Percentiles rank a stretch among this genome's conserved stretches.
Conservation (phyloP, 805 yeast species). For the Candida gorgasii region DNA sequence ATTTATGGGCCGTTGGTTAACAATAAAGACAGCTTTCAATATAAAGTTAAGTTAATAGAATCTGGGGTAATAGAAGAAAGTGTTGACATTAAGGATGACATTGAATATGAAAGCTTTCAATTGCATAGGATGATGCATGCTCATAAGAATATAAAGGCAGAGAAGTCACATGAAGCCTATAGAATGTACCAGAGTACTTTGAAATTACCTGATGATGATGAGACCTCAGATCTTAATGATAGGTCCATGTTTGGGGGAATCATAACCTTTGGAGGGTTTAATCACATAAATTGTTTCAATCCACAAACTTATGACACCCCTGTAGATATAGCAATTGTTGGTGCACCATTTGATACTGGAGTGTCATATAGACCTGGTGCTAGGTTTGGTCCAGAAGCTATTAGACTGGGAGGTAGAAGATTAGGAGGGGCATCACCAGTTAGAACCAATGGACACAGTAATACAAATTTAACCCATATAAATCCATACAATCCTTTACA, state of each 20-base stretch:
- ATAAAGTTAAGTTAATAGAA: constrained; percentile 12
- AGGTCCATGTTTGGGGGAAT: constrained; percentile 48
- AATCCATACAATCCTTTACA: constrained; percentile 54
- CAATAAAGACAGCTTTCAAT: constrained; percentile 13
- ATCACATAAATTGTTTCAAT: constrained; percentile 46
- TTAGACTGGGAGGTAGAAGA: constrained; percentile 49
- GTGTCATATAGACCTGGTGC: constrained; percentile 59
- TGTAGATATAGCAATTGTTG: constrained; percentile 55
- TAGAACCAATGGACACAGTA: constrained; percentile 41
- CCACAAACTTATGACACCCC: constrained; percentile 2
- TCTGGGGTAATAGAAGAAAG: constrained; percentile 6
- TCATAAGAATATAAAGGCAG: constrained; percentile 1
- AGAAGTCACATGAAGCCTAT: constrained; percentile 14
- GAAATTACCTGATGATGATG: constrained; percentile 35
- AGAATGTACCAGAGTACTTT: constrained; percentile 20
- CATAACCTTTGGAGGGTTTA: constrained; percentile 54
- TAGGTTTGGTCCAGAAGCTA: constrained; percentile 58
- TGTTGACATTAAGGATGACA: background rate
- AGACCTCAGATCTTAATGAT: constrained; percentile 29
- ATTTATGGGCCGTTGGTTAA: constrained; percentile 28
- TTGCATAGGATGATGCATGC: background rate
- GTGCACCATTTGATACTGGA: constrained; percentile 62
- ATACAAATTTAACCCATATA: constrained; percentile 35
- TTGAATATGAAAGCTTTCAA: constrained; percentile 3
- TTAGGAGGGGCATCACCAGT: constrained; percentile 27